These are phyloP conservation scores for Metarhizium brunneum DNA, from an alignment of 2,329 filamentous ascomycete species.

Conservation along the genomic window DNA sequence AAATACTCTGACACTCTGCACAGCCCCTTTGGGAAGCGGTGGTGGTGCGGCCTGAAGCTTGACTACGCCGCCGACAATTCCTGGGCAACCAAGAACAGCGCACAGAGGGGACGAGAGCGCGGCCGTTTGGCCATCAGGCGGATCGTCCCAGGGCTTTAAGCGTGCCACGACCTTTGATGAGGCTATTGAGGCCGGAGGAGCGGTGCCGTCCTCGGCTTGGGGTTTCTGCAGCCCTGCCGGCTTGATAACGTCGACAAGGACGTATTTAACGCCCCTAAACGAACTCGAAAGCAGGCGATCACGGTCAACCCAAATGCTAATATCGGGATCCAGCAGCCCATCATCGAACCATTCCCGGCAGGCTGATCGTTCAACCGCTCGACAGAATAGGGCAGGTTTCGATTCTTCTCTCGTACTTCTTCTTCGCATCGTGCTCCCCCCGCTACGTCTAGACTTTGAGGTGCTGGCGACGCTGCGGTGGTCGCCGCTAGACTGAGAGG, in stretches of 20 bases:
- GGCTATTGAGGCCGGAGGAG: slow-evolving; percentile 34
- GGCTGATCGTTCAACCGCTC: slow-evolving; percentile 63
- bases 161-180: slow-evolving; percentile 62
- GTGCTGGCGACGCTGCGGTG: slow-evolving; percentile 72
- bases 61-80: slow-evolving; percentile 76
- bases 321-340: slow-evolving; percentile 43
- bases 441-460: slow-evolving; percentile 70
- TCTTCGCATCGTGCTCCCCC: slow-evolving; percentile 59
- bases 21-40: slow-evolving; percentile 56
- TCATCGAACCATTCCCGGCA: slow-evolving; percentile 72
- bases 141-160: slow-evolving; percentile 72
- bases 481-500: slow-evolving; percentile 57
- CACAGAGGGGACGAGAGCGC: slow-evolving; percentile 74
- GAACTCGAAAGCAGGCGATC: slow-evolving; percentile 64
- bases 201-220: slow-evolving; percentile 56
- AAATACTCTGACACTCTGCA: slow-evolving; percentile 64
- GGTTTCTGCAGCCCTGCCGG: slow-evolving; percentile 69
- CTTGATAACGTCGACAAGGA: slow-evolving; percentile 75
- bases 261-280: slow-evolving; percentile 68
- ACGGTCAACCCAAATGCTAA: slow-evolving; percentile 78
- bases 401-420: slow-evolving; percentile 52
- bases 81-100: slow-evolving; percentile 58
- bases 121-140: slow-evolving; percentile 70
- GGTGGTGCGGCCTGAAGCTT: slow-evolving; percentile 75
- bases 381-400: slow-evolving; percentile 63